Evolutionary conservation across 2,329 filamentous ascomycete genomes (phyloP).

Genomic region (Annulohypoxylon truncatum): DNA sequence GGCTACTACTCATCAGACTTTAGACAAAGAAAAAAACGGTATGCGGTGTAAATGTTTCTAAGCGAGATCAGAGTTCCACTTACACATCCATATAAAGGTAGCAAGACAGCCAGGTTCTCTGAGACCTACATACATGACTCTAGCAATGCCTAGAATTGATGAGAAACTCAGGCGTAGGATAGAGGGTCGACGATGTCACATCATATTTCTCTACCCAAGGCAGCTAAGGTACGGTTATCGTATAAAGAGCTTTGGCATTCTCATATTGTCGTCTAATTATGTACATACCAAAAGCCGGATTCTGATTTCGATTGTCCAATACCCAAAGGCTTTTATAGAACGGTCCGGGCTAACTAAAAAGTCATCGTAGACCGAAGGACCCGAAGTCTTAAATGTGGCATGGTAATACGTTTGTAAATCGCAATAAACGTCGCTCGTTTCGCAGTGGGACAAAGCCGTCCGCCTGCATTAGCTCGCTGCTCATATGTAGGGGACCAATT

Average conservation of each 20-base stretch:
- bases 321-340: background rate
- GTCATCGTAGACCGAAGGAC: background rate
- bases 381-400: conserved; percentile 6
- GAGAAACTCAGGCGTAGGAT: background rate
- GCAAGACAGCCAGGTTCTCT: no score
- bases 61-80: background rate
- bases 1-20: background rate
- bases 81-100: background rate
- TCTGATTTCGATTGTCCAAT: background rate
- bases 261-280: background rate
- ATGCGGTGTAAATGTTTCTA: background rate
- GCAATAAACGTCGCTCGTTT: conserved; percentile 30
- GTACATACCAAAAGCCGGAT: background rate
- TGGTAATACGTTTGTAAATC: conserved; percentile 30
- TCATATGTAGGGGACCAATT: conserved; percentile 2
- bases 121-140: background rate
- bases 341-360: background rate
- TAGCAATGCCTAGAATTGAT: background rate
- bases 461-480: conserved; percentile 34
- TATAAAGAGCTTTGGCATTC: background rate
- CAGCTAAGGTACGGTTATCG: background rate
- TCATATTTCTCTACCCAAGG: background rate
- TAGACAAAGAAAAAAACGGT: background rate
- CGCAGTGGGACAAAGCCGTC: conserved; percentile 13
- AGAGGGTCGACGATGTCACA: background rate